Base-by-base conservation (phyloP, 2,329 filamentous ascomycete genomes). In the Sclerotinia nivalis region DNA sequence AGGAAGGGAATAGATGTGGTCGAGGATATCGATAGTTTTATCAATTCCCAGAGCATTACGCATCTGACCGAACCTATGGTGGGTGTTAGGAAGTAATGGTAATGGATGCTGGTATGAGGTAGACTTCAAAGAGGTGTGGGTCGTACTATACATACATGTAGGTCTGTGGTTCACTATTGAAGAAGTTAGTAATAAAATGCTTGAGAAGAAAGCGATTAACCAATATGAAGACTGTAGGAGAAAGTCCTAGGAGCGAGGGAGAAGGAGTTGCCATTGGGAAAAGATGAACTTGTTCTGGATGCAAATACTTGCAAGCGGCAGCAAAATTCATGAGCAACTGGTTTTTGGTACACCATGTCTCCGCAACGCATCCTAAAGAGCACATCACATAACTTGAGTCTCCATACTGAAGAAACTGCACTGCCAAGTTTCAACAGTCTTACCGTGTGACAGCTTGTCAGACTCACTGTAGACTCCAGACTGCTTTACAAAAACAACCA, bases 51-150 rank as follows among this genome's bases (percentile, higher is more conserved):
- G 86, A 10, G 88, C 90, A 20, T 82, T 78, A 73, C 90, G 90
- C 95, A 99, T 98, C 78, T 96, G 86, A 28, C 82, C 80, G 81
- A 98, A 98, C 95, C 98, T 99, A 85, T 97, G 79, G 93, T 97
- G 73, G 56, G 40, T 43, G 49, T 62, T 37, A 62, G 60, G 1
- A 20, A n/a, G 25, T 25, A 47, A 37, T n/a, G 56, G n/a, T 49
- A 34, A 61, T 45, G 31, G 25, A 59, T 28, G 1, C 20, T 66
- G 13, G 15, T 49, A 18, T 20, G 28, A 22, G 12, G 20, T 13
- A 13, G 31, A 6, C n/a, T 12, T 25, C 13, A 12, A 20, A 50
- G 13, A 13, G 20, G 6, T 3, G 12, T 12, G 4, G 45, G n/a
- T 28, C 9, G 7, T 34, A 7, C 9, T 20, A 40, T 18, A 69